Conservation (phyloP, 768 basidiomycete genomes). For the Lactarius akahatsu region DNA sequence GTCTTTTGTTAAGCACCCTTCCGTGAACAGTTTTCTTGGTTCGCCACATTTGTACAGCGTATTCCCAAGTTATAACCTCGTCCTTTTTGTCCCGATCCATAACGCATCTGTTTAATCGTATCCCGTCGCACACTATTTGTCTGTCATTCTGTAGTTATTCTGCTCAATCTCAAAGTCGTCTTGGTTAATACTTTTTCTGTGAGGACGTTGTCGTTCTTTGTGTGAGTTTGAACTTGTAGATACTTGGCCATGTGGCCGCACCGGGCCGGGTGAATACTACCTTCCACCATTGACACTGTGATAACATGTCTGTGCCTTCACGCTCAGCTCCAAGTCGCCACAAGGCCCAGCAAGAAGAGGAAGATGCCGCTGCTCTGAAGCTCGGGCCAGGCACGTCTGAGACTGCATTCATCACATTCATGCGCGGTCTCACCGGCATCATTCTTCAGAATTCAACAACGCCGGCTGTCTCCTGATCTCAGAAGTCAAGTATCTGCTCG, state of each 20-base stretch:
- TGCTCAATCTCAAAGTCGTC: slow-evolving; percentile 33
- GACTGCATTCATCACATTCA: background rate
- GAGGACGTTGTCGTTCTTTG: background rate
- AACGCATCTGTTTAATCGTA: slow-evolving; percentile 65
- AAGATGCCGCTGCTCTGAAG: slow-evolving; percentile 83
- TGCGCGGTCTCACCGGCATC: slow-evolving; percentile 8
- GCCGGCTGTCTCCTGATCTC: slow-evolving; percentile 89
- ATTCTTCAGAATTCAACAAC: slow-evolving; percentile 76
- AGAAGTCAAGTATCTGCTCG: slow-evolving; percentile 87
- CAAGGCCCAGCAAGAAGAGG: slow-evolving; percentile 67
- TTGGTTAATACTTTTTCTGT: slow-evolving; percentile 13
- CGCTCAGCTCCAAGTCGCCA: slow-evolving; percentile 56
- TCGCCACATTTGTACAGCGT: slow-evolving; percentile 38
- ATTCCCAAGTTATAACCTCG: slow-evolving; percentile 30
- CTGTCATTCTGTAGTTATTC: slow-evolving; percentile 74
- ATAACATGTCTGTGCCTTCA: slow-evolving; percentile 47
- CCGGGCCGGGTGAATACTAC: background rate
- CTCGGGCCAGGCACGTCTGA: slow-evolving; percentile 62
- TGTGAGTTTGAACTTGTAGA: slow-evolving; percentile 11
- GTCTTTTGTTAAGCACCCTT: slow-evolving; percentile 34
- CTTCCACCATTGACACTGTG: slow-evolving; percentile 6
- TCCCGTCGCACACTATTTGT: slow-evolving; percentile 58
- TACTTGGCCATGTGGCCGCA: background rate
- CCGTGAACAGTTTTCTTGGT: slow-evolving; percentile 35
- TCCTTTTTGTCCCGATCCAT: slow-evolving; percentile 34